Percentiles rank a stretch among this genome's conserved stretches.
Evolutionary conservation across 1,139 yeast species (phyloP).

Genomic region (Debaryomyces singareniensis): DNA sequence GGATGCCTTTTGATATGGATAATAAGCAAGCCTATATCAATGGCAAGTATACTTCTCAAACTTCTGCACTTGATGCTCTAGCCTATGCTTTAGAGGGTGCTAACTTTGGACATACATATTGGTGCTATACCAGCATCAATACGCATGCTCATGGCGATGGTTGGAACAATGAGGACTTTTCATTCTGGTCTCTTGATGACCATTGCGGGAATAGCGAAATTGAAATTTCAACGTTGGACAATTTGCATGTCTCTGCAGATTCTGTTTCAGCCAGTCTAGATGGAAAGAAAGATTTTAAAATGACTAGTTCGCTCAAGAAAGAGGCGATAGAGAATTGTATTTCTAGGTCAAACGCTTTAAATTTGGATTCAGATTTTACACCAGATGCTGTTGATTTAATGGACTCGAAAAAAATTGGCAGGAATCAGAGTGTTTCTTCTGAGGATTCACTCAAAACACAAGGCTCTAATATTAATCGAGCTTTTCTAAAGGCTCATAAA

Average conservation of each 20-base stretch:
- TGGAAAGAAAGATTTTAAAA: not conserved
- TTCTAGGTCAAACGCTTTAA: not conserved
- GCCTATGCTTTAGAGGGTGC: constrained; percentile 71
- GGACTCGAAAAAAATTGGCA: not conserved
- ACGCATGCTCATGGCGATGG: constrained; percentile 79
- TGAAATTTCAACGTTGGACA: not conserved
- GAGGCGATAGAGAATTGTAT: not conserved
- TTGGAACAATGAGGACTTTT: constrained; percentile 92
- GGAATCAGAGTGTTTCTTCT: not conserved
- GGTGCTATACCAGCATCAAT: constrained; percentile 78
- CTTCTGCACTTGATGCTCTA: constrained; percentile 78
- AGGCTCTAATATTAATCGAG: too few species aligned
- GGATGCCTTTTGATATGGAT: constrained; percentile 96
- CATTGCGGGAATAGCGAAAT: constrained; percentile 9
- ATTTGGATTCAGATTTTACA: not conserved
- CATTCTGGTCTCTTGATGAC: constrained; percentile 77
- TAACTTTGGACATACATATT: constrained; percentile 66
- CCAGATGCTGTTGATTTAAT: not conserved
- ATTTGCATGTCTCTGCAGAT: not conserved
- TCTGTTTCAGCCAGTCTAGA: not conserved
- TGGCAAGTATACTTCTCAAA: constrained; percentile 68
- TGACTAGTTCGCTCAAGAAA: not conserved
- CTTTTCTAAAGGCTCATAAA: too few species aligned
- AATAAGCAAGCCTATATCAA: constrained; percentile 56
- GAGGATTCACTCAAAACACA: not conserved